Base-by-base conservation (phyloP, 495 filamentous ascomycete genomes). In the Penicillium canescens region DNA sequence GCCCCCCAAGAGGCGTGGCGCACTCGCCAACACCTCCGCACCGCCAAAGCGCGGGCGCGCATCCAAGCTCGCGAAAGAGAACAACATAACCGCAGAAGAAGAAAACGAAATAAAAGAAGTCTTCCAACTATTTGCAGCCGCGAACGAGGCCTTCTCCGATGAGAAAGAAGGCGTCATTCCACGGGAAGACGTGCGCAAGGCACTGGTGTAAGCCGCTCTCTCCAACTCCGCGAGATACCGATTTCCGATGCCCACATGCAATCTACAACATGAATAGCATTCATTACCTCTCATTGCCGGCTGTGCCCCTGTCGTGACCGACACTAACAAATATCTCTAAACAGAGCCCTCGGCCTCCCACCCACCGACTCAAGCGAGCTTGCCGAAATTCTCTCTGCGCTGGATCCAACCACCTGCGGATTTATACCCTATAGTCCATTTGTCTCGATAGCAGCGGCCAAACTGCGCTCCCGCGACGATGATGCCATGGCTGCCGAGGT, bases 101-200 rank as follows among this genome's bases (percentile, higher is more conserved):
- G 94, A 98, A 66, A 77, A 81, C 57, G 91, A 96, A 68, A 96
- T 98, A 61, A 83, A 83, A 60, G 91, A 96, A 69, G 92, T 91
- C 13, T 98, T 94, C 71, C 71, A 80, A 28, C 78, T 97, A 14
- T 98, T 97, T 70, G 73, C 88, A 1, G 54, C 67, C 3, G 49
- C 61, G 12, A 61, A 78, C 56, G 79, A 87, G 47, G 81, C 85
- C 31, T 83, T 84, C 62, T 77, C 83, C 3, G 79, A 81, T 54
- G 84, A 89, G 57, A 85, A 86, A 51, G 82, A 89, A 42, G 87
- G 86, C 56, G 85, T 91, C 13, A 86, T 96, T 42, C 78, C 82
- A 8, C 82, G 80, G n/a, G 77, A 79, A 52, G 91, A 96, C 72
- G 87, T 96, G 47, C 79, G 89, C 38, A 84, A 90, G 60, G 90